These are phyloP conservation scores for Globisporangium nodosum DNA, from an alignment of 352 stramenopile species.

Conservation along the genomic window DNA sequence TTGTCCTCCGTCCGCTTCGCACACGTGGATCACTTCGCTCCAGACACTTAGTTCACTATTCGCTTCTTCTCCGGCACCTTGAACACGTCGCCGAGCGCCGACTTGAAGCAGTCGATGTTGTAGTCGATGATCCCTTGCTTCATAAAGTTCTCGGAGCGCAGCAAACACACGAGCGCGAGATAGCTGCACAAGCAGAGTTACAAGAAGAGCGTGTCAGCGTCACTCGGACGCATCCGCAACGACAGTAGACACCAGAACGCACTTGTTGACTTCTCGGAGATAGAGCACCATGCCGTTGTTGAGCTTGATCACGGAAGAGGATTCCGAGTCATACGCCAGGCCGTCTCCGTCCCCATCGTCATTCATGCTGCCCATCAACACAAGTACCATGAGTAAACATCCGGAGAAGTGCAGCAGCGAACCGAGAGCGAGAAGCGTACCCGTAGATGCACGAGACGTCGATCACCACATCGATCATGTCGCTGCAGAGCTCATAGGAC, in stretches of 20 bases:
- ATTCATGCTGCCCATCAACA: conserved; percentile 54
- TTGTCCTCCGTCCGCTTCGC: not conserved
- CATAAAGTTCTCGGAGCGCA: conserved; percentile 95
- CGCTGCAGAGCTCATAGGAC: conserved; percentile 96
- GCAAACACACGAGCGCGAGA: conserved; percentile 97
- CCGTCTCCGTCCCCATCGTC: conserved; percentile 89
- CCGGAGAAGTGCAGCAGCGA: not conserved
- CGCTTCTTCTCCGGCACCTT: conserved; percentile 56
- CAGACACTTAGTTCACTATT: conserved; percentile 23
- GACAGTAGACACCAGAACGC: conserved; percentile 9
- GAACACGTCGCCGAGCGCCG: conserved; percentile 88
- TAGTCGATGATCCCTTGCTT: conserved; percentile 99
- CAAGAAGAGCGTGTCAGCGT: conserved; percentile 6
- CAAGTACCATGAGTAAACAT: not conserved
- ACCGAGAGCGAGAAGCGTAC: not conserved
- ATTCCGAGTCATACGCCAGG: conserved; percentile 95
- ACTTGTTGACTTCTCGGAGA: conserved; percentile 92
- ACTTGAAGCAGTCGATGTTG: conserved; percentile 98
- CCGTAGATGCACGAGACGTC: conserved; percentile 99
- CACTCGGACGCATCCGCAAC: not conserved
- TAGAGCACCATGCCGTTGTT: conserved; percentile 98
- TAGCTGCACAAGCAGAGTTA: conserved; percentile 44
- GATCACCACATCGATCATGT: conserved; percentile 99
- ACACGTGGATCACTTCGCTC: too few relatives aligned
- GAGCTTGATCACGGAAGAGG: conserved; percentile 95